These are phyloP conservation scores for Mycena venus DNA, from an alignment of 768 basidiomycete species.

Conservation along the genomic window DNA sequence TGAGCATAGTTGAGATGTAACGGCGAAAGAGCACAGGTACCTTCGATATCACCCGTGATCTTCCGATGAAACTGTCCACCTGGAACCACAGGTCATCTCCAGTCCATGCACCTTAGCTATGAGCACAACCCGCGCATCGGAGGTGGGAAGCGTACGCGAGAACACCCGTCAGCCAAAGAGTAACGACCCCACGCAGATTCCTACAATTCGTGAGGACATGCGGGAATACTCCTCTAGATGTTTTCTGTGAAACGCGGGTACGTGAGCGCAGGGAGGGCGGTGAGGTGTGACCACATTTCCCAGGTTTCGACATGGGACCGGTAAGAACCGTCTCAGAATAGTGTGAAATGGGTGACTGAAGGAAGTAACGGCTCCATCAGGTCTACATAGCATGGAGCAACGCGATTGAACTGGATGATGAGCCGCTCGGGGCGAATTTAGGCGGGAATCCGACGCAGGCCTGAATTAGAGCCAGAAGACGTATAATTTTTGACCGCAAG, in stretches of 20 bases:
- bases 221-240: neutral
- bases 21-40: too few relatives aligned
- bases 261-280: neutral
- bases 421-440: neutral
- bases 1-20: too few relatives aligned
- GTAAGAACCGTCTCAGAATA: neutral
- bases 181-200: neutral
- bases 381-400: neutral
- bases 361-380: neutral
- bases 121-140: neutral
- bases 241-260: neutral
- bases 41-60: neutral
- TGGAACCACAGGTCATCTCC: neutral
- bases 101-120: neutral
- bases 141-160: neutral
- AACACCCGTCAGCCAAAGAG: neutral
- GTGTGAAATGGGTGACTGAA: neutral
- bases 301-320: too few relatives aligned
- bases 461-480: too few relatives aligned
- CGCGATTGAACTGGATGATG: neutral
- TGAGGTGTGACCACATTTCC: neutral
- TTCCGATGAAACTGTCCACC: neutral
- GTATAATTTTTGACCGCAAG: too few relatives aligned
- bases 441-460: too few relatives aligned
- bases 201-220: neutral